These are phyloP conservation scores for Phytopythium kandeliae DNA, from an alignment of 352 stramenopile genomes.

Conservation along the genomic window DNA sequence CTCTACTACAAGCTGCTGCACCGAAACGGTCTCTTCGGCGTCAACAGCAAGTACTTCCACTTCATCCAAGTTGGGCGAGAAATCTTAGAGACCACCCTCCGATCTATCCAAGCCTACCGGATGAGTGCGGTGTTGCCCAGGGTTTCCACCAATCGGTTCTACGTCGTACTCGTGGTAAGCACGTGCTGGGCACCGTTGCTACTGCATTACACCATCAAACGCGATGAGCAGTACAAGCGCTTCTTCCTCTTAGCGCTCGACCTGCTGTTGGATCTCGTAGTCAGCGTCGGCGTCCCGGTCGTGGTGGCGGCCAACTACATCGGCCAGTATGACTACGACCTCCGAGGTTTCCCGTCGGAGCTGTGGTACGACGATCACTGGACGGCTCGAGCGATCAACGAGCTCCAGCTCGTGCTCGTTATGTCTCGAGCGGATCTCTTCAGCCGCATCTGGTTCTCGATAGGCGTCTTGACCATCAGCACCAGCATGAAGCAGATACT, in stretches of 20 bases:
- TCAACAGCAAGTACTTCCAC: conserved; percentile 19
- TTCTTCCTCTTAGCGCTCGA: conserved; percentile 18
- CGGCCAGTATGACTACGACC: conserved; percentile 4
- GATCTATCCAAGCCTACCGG: conserved; percentile 20
- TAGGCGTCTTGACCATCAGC: conserved; percentile 15
- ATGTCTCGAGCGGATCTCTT: conserved; percentile 19
- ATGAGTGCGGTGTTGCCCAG: conserved; percentile 25
- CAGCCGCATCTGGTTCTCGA: conserved; percentile 13
- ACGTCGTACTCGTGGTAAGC: conserved; percentile 19
- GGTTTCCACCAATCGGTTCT: conserved; percentile 25
- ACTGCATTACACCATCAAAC: conserved; percentile 4
- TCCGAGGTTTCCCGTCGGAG: conserved; percentile 9
- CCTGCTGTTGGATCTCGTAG: conserved; percentile 14
- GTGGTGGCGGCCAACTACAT: conserved; percentile 12
- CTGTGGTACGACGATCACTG: conserved; percentile 27
- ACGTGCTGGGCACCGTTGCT: conserved; percentile 20
- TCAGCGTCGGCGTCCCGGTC: conserved; percentile 12
- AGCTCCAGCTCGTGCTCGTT: conserved; percentile 19
- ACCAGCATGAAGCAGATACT: conserved; percentile 20
- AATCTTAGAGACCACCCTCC: conserved; percentile 18
- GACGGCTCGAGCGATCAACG: conserved; percentile 12
- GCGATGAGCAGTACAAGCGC: conserved; percentile 7
- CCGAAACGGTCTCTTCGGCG: conserved; percentile 19
- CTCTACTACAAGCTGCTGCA: conserved; percentile 13
- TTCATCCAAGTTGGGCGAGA: conserved; percentile 25